phyloP scores from a whole-genome alignment of 345 rosid genomes.

The Jatropha curcas region DNA sequence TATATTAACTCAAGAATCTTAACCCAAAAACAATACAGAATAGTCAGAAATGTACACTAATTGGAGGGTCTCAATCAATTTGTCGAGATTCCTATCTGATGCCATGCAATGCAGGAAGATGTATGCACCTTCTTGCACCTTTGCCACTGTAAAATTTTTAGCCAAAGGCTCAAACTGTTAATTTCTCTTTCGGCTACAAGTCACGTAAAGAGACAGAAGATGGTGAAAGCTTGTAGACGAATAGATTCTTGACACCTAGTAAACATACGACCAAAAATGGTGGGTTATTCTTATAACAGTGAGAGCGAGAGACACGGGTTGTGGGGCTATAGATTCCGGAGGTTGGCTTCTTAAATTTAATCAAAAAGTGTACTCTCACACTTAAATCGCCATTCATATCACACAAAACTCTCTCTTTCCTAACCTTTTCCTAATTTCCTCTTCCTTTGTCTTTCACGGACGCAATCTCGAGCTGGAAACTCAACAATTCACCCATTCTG shows the following conservation, averaged over 20 bases:
- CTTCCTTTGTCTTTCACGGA: background rate
- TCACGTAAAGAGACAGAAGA: background rate
- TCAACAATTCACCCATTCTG: slow-evolving; percentile 10
- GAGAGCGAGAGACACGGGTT: slow-evolving; percentile 26
- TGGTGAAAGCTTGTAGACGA: background rate
- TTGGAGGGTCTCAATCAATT: slow-evolving; percentile 22
- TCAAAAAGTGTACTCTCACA: slow-evolving; percentile 14
- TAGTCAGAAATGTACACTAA: background rate
- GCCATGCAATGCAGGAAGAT: background rate
- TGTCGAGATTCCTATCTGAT: slow-evolving; percentile 20
- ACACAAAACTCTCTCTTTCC: slow-evolving; percentile 15
- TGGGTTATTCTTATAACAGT: slow-evolving; percentile 13
- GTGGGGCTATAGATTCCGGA: slow-evolving; percentile 28
- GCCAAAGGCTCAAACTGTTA: too few relatives aligned
- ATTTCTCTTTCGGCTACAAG: too few relatives aligned
- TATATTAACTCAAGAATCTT: too few relatives aligned
- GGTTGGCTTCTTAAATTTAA: slow-evolving; percentile 15
- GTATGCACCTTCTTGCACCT: too few relatives aligned
- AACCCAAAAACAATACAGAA: background rate
- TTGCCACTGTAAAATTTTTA: too few relatives aligned
- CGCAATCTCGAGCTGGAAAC: background rate
- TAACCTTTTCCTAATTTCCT: slow-evolving; percentile 24
- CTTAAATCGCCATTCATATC: slow-evolving; percentile 28
- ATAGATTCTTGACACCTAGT: slow-evolving; percentile 2
- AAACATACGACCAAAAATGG: background rate